Evolutionary conservation across 257 asterid species (phyloP), one percentile per base, ranked within the genome.

Genomic region (Mentha longifolia): DNA sequence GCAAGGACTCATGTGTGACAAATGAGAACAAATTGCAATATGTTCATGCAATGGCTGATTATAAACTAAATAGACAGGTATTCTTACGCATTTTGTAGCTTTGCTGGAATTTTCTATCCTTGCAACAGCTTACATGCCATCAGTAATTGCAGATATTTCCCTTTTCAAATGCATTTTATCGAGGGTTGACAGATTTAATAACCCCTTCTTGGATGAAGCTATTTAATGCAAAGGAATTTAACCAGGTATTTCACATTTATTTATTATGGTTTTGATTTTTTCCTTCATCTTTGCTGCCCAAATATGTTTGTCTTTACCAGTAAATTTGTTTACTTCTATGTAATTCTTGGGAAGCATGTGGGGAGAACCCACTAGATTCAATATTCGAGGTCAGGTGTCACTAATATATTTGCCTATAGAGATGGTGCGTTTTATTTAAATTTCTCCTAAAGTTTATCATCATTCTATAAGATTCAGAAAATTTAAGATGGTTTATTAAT

Each of bases 131-230:
- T 62, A 83, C 76, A 49, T 59, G 42, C 57, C 52, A 46, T 56
- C 68, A 49, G 74, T 80, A 51, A 78, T 71, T 78, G 82, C 96
- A 94, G 99, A 86, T 91, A 77, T 91, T 84, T 81, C 97, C 96
- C 33, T 94, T 89, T 85, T 88, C 97, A 39, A 94, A 89, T 89
- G 97, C 99, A 67, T 94, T 94, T 75, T 91, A 83, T 74, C 87
- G 96, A 80, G 99, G 99, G 76, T 75, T 94, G 88, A 81, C 89
- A 22, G 99, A 94, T 83, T 74, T 94, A 76, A 86, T 94, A 84
- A 88, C 97, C 25, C 97, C 99, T 69, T 89, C 96, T 72, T 94
- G 97, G 99, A 76, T 94, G 85, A 91, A 88, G 87, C 82, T 94
- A 79, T 94, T 94, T 73, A 91, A 94, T 80, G 91, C 99, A 68